A percentile compares a stretch with the other conserved stretches of the same genome.
phyloP scores from a whole-genome alignment of 1,284 basidiomycete species.

The Ustilago bromivora region DNA sequence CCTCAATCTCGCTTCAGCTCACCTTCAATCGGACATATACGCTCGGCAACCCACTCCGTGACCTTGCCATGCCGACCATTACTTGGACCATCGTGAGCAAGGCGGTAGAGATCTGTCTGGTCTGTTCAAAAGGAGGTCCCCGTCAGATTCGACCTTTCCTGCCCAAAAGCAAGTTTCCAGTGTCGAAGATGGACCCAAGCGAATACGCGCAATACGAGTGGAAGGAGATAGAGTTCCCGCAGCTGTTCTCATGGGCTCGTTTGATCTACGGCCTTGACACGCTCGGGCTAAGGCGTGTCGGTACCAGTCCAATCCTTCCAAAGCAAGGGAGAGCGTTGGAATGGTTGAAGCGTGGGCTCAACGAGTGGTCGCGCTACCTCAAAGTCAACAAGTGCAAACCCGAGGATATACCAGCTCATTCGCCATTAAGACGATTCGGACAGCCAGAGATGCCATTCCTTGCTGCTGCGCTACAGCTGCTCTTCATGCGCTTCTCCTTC shows the following conservation, averaged over 20 bases:
- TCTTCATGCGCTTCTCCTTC: conserved; percentile 16
- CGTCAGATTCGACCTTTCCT: conserved; percentile 36
- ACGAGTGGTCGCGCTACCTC: conserved; percentile 36
- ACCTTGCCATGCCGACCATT: conserved; percentile 34
- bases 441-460: conserved; percentile 33
- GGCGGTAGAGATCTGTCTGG: conserved; percentile 30
- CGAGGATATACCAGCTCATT: conserved; percentile 24
- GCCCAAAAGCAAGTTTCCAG: conserved; percentile 1
- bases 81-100: conserved; percentile 41
- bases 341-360: conserved; percentile 33
- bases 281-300: conserved; percentile 17
- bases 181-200: conserved; percentile 12
- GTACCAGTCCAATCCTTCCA: conserved; percentile 24
- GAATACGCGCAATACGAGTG: conserved; percentile 33
- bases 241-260: conserved; percentile 16
- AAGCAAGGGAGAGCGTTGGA: conserved; percentile 38
- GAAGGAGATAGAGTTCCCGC: conserved; percentile 24
- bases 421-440: conserved; percentile 39
- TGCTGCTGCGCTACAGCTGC: conserved; percentile 13
- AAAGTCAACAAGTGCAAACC: conserved; percentile 22
- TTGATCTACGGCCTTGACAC: conserved; percentile 32
- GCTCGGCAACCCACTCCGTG: conserved; percentile 39
- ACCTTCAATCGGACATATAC: conserved; percentile 26
- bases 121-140: conserved; percentile 30
- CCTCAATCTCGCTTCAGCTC: conserved; percentile 7